phyloP scores from a whole-genome alignment of 2,329 filamentous ascomycete species.

The Colletotrichum australisinense region DNA sequence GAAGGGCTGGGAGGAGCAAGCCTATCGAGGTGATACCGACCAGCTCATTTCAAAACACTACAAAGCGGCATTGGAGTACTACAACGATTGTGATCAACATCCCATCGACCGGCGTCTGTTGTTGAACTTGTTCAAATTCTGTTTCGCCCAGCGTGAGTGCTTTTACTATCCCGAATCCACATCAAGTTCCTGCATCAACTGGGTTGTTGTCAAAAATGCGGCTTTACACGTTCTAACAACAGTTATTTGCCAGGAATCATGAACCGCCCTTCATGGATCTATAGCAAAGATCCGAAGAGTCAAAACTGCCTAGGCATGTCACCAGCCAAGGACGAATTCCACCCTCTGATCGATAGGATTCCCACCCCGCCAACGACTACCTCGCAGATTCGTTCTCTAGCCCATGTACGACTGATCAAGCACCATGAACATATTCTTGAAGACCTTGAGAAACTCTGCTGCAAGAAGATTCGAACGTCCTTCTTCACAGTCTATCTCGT shows the following conservation, averaged over 20 bases:
- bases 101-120: conserved; percentile 49
- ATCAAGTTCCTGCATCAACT: not conserved
- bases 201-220: too few relatives aligned
- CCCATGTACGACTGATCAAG: conserved; percentile 48
- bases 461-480: conserved; percentile 38
- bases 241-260: conserved; percentile 42
- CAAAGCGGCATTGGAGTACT: conserved; percentile 37
- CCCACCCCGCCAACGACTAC: conserved; percentile 57
- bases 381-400: conserved; percentile 58
- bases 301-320: conserved; percentile 43
- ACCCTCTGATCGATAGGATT: conserved; percentile 51
- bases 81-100: conserved; percentile 10
- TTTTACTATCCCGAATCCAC: not conserved
- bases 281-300: conserved; percentile 52
- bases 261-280: conserved; percentile 51
- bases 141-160: conserved; percentile 60
- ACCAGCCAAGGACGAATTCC: conserved; percentile 47
- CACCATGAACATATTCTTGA: conserved; percentile 45
- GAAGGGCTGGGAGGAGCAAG: conserved; percentile 13
- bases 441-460: conserved; percentile 45
- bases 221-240: conserved; percentile 46
- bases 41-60: conserved; percentile 38
- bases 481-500: conserved; percentile 51
- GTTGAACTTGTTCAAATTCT: conserved; percentile 54
- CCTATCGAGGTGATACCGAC: conserved; percentile 3